phyloP scores from a whole-genome alignment of 768 basidiomycete genomes.

The Xerocomellus dryophilus region DNA sequence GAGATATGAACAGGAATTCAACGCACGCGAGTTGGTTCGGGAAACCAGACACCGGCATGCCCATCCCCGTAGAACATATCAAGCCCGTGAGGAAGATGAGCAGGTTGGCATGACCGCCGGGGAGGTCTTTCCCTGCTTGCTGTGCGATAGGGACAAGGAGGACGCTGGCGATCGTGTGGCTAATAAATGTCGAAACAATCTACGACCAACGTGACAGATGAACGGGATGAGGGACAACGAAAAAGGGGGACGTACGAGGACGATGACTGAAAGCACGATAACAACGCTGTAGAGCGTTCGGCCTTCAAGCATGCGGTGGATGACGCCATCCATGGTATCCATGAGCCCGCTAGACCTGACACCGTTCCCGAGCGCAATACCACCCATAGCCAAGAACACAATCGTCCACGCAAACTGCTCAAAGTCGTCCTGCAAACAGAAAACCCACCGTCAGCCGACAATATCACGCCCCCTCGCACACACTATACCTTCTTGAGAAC shows the following conservation, averaged over 20 bases:
- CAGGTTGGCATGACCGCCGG: constrained; percentile 66
- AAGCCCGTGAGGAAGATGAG: constrained; percentile 92
- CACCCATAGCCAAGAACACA: constrained; percentile 97
- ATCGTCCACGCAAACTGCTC: constrained; percentile 94
- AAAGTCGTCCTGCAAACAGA: constrained; percentile 72
- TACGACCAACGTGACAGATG: constrained; percentile 24
- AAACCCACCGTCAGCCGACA: neutral
- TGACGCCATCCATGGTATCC: constrained; percentile 64
- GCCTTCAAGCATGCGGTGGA: constrained; percentile 59
- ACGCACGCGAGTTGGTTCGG: constrained; percentile 94
- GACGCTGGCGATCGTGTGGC: constrained; percentile 95
- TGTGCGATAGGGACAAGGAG: constrained; percentile 96
- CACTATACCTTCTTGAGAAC: constrained; percentile 82
- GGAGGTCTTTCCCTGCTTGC: constrained; percentile 78
- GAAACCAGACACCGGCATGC: constrained; percentile 98
- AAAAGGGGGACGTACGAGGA: constrained; percentile 50
- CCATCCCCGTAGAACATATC: constrained; percentile 96
- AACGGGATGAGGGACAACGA: neutral
- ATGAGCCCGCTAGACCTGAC: constrained; percentile 88
- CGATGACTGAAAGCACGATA: constrained; percentile 62
- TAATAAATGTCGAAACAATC: constrained; percentile 93
- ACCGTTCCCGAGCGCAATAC: constrained; percentile 92
- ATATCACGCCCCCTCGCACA: neutral
- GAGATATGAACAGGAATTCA: neutral
- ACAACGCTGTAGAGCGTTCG: constrained; percentile 67